Percentiles rank a stretch among this genome's conserved stretches.
Conservation (phyloP, 257 asterid genomes). For the Hygrophila difformis region DNA sequence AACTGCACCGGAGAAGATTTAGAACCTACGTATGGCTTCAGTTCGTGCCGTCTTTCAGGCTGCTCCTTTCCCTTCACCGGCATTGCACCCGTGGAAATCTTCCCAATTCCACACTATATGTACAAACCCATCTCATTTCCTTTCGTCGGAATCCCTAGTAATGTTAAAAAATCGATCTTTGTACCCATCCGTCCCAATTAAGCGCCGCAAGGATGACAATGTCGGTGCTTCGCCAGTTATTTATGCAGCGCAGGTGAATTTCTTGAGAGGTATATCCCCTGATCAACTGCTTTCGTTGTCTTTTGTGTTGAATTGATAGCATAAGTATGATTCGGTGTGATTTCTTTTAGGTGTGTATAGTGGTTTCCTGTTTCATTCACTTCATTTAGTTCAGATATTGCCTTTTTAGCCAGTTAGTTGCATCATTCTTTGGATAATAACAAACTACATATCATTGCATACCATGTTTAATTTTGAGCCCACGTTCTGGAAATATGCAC, state of each 20-base stretch:
- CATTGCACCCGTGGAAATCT: slow-evolving; percentile 9
- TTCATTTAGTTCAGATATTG: not conserved
- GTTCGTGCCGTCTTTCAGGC: slow-evolving; percentile 6
- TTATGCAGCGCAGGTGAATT: slow-evolving; percentile 48
- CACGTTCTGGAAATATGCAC: too few species aligned
- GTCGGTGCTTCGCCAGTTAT: slow-evolving; percentile 21
- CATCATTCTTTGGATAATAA: not conserved
- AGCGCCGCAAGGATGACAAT: slow-evolving; percentile 3
- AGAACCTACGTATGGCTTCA: slow-evolving; percentile 14
- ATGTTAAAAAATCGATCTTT: slow-evolving; percentile 29
- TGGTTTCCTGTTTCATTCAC: too few species aligned
- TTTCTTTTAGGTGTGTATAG: too few species aligned
- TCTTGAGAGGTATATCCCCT: slow-evolving; percentile 39
- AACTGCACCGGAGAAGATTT: not conserved
- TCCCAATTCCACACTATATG: not conserved
- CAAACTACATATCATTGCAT: too few species aligned
- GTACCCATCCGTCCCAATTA: slow-evolving; percentile 21
- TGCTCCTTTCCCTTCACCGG: slow-evolving; percentile 6
- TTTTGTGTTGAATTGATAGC: not conserved
- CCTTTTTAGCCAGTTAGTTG: not conserved
- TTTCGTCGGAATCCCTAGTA: slow-evolving; percentile 11
- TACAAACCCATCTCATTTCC: slow-evolving; percentile 24
- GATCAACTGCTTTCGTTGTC: not conserved
- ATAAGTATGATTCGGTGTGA: too few species aligned
- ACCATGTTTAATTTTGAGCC: too few species aligned